phyloP scores from a whole-genome alignment of 495 filamentous ascomycete species.

The Glonium stellatum region DNA sequence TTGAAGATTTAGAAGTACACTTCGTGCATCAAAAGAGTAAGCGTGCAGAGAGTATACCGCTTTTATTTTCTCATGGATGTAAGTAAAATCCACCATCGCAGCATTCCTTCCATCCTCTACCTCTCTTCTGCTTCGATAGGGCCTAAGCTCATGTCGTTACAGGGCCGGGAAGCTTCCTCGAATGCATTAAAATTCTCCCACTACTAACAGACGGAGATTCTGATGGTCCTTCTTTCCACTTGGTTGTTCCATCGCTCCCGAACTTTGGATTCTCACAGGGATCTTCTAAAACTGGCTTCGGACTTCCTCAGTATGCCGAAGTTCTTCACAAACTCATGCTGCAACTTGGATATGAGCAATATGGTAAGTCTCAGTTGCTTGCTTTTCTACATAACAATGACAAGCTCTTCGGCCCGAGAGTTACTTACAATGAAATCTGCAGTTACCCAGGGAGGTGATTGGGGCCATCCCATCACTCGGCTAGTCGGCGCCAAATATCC shows the following conservation, averaged over 20 bases:
- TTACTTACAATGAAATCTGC: background rate
- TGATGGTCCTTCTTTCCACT: constrained; percentile 54
- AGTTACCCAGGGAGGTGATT: constrained; percentile 61
- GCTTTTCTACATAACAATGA: no score
- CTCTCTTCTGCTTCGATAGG: background rate
- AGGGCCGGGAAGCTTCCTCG: constrained; percentile 66
- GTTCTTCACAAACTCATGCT: constrained; percentile 60
- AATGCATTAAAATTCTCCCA: constrained; percentile 56
- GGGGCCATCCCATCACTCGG: constrained; percentile 57
- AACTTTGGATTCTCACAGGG: constrained; percentile 63
- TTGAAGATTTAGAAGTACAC: constrained; percentile 34
- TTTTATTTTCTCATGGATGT: constrained; percentile 36
- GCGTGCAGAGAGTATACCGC: constrained; percentile 29
- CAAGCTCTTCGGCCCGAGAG: background rate
- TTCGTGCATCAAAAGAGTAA: constrained; percentile 34
- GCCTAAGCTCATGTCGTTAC: background rate
- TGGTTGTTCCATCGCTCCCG: constrained; percentile 64
- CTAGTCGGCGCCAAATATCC: constrained; percentile 50
- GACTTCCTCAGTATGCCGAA: constrained; percentile 55
- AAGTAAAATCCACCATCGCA: background rate
- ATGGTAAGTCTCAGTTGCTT: constrained; percentile 42
- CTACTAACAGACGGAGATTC: constrained; percentile 40
- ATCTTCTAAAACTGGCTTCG: constrained; percentile 48
- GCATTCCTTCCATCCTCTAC: constrained; percentile 1
- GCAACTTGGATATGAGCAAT: constrained; percentile 57